Conservation (phyloP, 345 rosid species). For the Euphorbia lathyris region DNA sequence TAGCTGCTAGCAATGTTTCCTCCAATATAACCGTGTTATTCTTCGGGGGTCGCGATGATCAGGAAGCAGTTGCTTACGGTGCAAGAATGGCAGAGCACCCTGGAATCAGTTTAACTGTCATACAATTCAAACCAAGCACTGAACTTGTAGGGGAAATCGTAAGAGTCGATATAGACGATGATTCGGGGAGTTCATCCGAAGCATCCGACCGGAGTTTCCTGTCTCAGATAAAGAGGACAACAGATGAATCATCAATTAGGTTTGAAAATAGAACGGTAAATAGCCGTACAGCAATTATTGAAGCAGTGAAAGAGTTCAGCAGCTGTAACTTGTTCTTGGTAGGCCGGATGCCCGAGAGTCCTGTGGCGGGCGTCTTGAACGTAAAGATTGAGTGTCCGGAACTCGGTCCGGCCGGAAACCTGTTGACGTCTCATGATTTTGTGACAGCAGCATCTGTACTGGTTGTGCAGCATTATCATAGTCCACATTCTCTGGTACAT, state of each 20-base stretch:
- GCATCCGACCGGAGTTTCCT: slow-evolving; percentile 35
- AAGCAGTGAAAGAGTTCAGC: slow-evolving; percentile 5
- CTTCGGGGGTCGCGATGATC: slow-evolving; percentile 80
- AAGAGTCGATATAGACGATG: slow-evolving; percentile 28
- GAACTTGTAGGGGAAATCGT: slow-evolving; percentile 33
- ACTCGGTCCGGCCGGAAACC: slow-evolving; percentile 49
- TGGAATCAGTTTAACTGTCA: slow-evolving; percentile 48
- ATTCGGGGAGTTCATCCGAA: slow-evolving; percentile 10
- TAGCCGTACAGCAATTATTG: slow-evolving; percentile 8
- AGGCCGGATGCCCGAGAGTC: slow-evolving; percentile 17
- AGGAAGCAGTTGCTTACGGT: slow-evolving; percentile 76
- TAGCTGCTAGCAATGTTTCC: slow-evolving; percentile 67
- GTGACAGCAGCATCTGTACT: slow-evolving; percentile 21
- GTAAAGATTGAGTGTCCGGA: slow-evolving; percentile 43
- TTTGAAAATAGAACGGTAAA: slow-evolving; percentile 25
- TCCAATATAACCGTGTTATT: slow-evolving; percentile 52
- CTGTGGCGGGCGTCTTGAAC: slow-evolving; percentile 34
- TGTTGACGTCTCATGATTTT: slow-evolving; percentile 16
- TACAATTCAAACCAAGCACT: slow-evolving; percentile 39
- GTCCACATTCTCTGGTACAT: not conserved
- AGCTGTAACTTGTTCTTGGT: slow-evolving; percentile 20
- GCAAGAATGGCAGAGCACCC: slow-evolving; percentile 83
- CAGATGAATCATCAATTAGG: slow-evolving; percentile 17
- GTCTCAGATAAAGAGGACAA: slow-evolving; percentile 29
- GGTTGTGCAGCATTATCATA: slow-evolving; percentile 17